Base-by-base conservation (phyloP, 768 basidiomycete genomes). In the Cytidiella melzeri region DNA sequence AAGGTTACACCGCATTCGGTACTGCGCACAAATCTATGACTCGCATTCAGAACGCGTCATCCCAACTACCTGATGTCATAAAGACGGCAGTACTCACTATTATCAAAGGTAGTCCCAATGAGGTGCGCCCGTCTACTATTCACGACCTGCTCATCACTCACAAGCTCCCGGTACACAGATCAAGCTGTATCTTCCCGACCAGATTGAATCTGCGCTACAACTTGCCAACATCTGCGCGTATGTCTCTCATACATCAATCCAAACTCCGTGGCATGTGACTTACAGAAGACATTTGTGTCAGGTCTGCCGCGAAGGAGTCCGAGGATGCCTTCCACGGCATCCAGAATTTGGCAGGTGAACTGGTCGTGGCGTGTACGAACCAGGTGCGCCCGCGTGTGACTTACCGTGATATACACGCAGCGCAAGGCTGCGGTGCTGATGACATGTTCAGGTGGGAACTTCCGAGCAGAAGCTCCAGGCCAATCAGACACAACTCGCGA, bases 1-100 rank as follows among this genome's bases (percentile, higher is more conserved):
- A 49, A 10, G 42, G 52, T 5, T 50, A 43, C 25, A 44, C 19
- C 10, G 52, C 52, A 24, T 53, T 50, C 49, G 48, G 41, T 27
- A 50, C 26, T 15, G 52, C 52, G 2, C 48, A 53, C 28, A 36
- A 18, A 19, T 26, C 49, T 23, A 53, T 53, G 52, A 24, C 24
- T 19, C 26, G 20, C 13, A 50, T 53, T 15, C 52, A 53, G 19
- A 43, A 41, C 12, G 25, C 34, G 20, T 43, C 49, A 15, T 26
- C 20, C 5, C 52, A 50, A 24, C 42, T 53, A n/a, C 52, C 52
- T 5, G 49, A 26, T 18, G 27, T 43, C 15, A 53, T 53, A 20
- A 37, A 19, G 11, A 26, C 27, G 10, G 40, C 42, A 26, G 52
- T 53, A 21, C 10, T 18, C 12, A 15, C 25, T 23, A 21, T 43